Base-by-base conservation (phyloP, 2,329 filamentous ascomycete genomes). In the Calonectria fujianensis region DNA sequence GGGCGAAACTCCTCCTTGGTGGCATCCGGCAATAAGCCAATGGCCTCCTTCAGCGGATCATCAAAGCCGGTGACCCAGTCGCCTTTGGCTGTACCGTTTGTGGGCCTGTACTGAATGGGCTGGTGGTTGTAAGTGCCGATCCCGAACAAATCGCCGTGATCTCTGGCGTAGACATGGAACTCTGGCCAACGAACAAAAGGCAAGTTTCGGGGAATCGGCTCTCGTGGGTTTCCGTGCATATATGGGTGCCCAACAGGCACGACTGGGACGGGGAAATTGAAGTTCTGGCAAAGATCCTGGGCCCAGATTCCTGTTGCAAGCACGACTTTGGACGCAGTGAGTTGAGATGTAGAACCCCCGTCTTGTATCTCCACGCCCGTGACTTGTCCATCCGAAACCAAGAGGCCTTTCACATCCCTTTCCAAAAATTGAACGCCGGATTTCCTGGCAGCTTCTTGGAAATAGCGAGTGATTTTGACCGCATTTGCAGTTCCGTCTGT, bases 241-340 rank as follows among this genome's bases (percentile, higher is more conserved):
- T 81, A 81, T 0, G 79, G 79, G 7, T 81, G 79, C 0, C 78
- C 78, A 1, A 81, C 79, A 0, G 79, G 78, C 3, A 81, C 70
- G 0, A 81, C 78, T 0, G 79, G 78, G 0, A 79, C 67, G 7
- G 79, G 79, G 4, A 81, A 75, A 0, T 59, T 10, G 14, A 81
- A 64, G 0, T 32, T 20, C 10, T 64, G 69, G 24, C 76, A 69
- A 0, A 81, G 74, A 7, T 73, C 75, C n/a, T 78, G 78, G 0
- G 78, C 79, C 79, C 79, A 81, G 0, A 81, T 75, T 3, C 79
- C 79, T 0, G 79, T 81, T 1, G 79, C 77, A 0, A 81, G 64
- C 20, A 81, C 69, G 9, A 80, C 76, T n/a, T 75, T 81, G n/a
- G 74, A 65, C 0, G 79, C 77, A 1, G 29, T 29, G 3, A 81